phyloP scores from a whole-genome alignment of 2,329 filamentous ascomycete species.

The Arthroderma sp. region DNA sequence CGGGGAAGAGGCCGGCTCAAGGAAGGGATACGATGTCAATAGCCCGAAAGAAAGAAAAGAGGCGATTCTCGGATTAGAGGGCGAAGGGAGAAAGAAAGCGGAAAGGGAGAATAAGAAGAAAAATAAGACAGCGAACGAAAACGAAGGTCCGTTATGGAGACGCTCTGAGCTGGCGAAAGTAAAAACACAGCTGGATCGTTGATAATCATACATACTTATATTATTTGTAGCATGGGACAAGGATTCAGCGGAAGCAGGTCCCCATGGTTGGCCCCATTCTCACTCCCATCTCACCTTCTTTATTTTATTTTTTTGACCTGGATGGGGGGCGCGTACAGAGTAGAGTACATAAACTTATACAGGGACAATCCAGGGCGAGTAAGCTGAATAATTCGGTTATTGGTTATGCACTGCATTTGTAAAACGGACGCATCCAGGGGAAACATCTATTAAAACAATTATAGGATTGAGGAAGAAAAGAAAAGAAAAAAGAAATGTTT shows the following conservation, averaged over 20 bases:
- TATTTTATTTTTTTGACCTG: too few species aligned
- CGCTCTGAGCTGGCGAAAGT: neutral
- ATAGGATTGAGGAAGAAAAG: neutral
- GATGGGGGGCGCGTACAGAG: too few species aligned
- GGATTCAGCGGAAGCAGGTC: constrained; percentile 10
- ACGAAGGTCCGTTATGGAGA: neutral
- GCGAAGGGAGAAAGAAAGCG: neutral
- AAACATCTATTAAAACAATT: neutral
- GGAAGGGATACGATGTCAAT: neutral
- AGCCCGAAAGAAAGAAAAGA: too few species aligned
- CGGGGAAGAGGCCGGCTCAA: neutral
- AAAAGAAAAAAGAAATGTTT: neutral
- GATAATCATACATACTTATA: neutral
- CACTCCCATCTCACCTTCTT: neutral
- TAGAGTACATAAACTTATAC: too few species aligned
- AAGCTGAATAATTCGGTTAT: neutral
- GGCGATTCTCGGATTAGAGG: neutral
- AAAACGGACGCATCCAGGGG: neutral
- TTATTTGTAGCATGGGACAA: neutral
- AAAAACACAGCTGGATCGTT: neutral
- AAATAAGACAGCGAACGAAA: neutral
- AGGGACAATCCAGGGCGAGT: neutral
- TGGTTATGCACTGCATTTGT: neutral
- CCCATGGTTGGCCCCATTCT: neutral
- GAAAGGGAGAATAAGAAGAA: neutral